Evolutionary conservation across 257 asterid genomes (phyloP).

Genomic region (Ilex aquifolium): DNA sequence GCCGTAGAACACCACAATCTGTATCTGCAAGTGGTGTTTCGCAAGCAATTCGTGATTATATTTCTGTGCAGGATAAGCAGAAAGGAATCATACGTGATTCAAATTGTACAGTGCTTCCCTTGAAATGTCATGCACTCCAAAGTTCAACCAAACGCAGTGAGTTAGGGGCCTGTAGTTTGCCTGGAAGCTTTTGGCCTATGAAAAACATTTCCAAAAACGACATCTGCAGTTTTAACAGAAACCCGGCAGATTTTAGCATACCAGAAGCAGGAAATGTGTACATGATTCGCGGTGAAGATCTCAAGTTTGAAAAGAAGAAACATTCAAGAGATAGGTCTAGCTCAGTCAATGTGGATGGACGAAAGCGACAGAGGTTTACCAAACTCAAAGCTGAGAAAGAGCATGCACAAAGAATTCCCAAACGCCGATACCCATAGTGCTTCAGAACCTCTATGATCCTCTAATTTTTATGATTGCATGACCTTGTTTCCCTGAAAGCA

Average conservation of each 20-base stretch:
- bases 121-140: no score
- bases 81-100: no score
- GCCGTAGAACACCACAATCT: not conserved
- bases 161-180: not conserved
- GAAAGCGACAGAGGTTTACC: constrained; percentile 26
- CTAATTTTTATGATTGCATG: not conserved
- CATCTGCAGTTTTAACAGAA: constrained; percentile 31
- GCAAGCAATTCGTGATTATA: no score
- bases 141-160: no score
- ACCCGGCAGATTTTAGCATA: constrained; percentile 65
- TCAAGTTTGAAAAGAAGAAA: constrained; percentile 23
- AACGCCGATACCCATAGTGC: constrained; percentile 6
- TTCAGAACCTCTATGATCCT: not conserved
- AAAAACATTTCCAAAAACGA: not conserved
- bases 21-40: constrained; percentile 3
- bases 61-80: no score
- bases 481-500: no score
- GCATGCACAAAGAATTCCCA: constrained; percentile 1
- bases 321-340: constrained; percentile 6
- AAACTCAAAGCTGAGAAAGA: constrained; percentile 23
- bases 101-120: no score
- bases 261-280: constrained; percentile 42
- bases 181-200: not conserved
- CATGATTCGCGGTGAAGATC: constrained; percentile 38
- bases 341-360: constrained; percentile 18